Percentiles rank a stretch among this genome's conserved stretches.
Conservation (phyloP, 176 grass and related monocot species). For the Raddia distichophylla region DNA sequence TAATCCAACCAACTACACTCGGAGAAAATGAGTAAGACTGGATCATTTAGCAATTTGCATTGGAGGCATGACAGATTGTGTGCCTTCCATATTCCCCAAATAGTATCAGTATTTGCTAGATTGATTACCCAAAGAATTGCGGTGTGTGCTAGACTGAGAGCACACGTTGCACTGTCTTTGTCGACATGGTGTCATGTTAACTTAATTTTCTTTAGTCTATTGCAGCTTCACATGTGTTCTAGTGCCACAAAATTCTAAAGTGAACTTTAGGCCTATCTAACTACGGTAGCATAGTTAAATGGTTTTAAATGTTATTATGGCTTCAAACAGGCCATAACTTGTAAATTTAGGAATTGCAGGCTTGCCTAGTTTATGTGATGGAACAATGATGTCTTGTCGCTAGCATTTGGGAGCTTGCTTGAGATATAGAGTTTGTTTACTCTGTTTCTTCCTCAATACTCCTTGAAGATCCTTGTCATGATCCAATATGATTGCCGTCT, state of each 20-base stretch:
- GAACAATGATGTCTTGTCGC: not conserved
- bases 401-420: not conserved
- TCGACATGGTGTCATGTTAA: not conserved
- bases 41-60: not conserved
- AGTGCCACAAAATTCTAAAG: not conserved
- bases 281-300: no score
- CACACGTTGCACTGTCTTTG: no score
- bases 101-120: not conserved
- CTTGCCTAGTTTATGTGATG: constrained; percentile 11
- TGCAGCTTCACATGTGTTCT: not conserved
- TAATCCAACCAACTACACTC: not conserved
- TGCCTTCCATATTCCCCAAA: not conserved
- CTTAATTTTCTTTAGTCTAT: not conserved
- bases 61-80: not conserved
- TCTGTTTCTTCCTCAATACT: constrained; percentile 16
- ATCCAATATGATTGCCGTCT: not conserved
- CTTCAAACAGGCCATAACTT: not conserved
- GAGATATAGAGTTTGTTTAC: constrained; percentile 16
- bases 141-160: no score
- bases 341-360: not conserved
- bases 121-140: not conserved
- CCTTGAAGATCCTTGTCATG: not conserved
- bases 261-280: not conserved
- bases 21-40: not conserved
- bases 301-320: not conserved